Conservation (phyloP, 148 eudicot species). For the Arbutus unedo region DNA sequence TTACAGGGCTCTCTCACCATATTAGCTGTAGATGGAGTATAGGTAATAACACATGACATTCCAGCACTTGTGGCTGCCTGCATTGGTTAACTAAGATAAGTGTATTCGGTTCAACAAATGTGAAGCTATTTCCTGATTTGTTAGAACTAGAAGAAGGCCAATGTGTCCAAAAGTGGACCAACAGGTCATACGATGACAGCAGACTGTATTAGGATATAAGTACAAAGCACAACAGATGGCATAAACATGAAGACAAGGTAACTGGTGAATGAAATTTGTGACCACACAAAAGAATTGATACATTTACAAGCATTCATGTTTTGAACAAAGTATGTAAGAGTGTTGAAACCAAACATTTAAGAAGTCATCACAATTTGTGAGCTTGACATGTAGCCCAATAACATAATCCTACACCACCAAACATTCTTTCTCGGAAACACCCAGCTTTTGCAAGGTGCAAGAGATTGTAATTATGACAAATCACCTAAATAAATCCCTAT, state of each 20-base stretch:
- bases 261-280: neutral
- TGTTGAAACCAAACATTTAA: neutral
- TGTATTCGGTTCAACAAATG: neutral
- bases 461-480: neutral
- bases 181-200: neutral
- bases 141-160: neutral
- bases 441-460: constrained; percentile 57
- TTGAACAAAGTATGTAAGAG: neutral
- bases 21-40: constrained; percentile 79
- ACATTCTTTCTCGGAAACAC: constrained; percentile 63
- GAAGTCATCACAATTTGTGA: neutral
- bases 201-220: neutral
- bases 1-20: constrained; percentile 44
- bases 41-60: constrained; percentile 79
- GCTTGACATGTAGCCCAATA: constrained; percentile 84
- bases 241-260: neutral
- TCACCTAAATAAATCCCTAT: neutral
- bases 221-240: neutral
- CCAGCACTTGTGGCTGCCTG: constrained; percentile 98
- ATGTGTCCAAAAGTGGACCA: neutral
- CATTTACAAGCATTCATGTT: neutral
- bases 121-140: neutral
- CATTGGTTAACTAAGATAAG: constrained; percentile 13
- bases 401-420: constrained; percentile 93
- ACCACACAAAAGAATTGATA: neutral